Evolutionary conservation across 352 stramenopile genomes (phyloP).

Genomic region (Globisporangium polare): DNA sequence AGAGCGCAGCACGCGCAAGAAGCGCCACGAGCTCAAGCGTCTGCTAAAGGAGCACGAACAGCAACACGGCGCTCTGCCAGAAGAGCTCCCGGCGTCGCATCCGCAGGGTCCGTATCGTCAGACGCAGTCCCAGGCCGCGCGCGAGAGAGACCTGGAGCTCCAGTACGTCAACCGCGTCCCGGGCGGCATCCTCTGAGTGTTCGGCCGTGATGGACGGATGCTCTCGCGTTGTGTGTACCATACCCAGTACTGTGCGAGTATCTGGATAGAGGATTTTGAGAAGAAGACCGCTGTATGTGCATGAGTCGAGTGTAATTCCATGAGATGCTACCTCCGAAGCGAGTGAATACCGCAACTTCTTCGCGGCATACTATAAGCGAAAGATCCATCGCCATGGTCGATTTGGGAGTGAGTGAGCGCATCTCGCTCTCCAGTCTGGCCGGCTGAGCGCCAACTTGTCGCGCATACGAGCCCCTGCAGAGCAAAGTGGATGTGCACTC

Average conservation of each 20-base stretch:
- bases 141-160: constrained; percentile 22
- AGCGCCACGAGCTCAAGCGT: constrained; percentile 55
- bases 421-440: neutral
- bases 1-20: constrained; percentile 50
- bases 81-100: neutral
- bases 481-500: neutral
- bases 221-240: neutral
- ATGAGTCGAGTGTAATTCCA: neutral
- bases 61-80: constrained; percentile 17
- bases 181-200: constrained; percentile 33
- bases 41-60: constrained; percentile 39
- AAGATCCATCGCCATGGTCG: neutral
- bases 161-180: constrained; percentile 17
- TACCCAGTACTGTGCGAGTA: constrained; percentile 3
- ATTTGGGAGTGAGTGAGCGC: neutral
- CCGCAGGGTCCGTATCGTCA: constrained; percentile 16
- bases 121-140: constrained; percentile 13
- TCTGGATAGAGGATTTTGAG: neutral
- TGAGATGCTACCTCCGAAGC: neutral
- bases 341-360: neutral
- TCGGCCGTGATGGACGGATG: neutral
- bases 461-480: neutral
- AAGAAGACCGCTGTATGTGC: neutral
- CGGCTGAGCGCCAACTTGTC: neutral
- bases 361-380: neutral